A percentile compares a stretch with the other conserved stretches of the same genome.
Evolutionary conservation across 2,329 filamentous ascomycete species (phyloP).

Genomic region (Venturia nashicola): DNA sequence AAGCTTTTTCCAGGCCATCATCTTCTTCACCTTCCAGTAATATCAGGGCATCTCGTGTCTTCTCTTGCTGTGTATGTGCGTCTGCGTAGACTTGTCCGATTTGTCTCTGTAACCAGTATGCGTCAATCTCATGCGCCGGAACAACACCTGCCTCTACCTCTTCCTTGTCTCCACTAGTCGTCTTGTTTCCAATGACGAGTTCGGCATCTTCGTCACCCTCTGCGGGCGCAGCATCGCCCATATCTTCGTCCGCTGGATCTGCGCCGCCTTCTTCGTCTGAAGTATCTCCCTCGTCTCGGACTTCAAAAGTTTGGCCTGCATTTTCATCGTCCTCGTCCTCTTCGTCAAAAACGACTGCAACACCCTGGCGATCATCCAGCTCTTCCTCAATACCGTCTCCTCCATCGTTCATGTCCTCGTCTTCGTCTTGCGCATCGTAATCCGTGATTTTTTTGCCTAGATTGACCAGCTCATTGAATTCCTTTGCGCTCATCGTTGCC

Average conservation of each 20-base stretch:
- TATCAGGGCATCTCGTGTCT: slow-evolving; percentile 71
- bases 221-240: slow-evolving; percentile 30
- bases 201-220: slow-evolving; percentile 50
- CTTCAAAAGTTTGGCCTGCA: slow-evolving; percentile 65
- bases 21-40: slow-evolving; percentile 68
- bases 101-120: slow-evolving; percentile 91
- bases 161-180: slow-evolving; percentile 28
- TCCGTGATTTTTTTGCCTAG: slow-evolving; percentile 98
- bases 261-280: slow-evolving; percentile 64
- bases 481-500: slow-evolving; percentile 67
- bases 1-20: slow-evolving; percentile 68
- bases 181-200: slow-evolving; percentile 68
- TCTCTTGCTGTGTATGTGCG: slow-evolving; percentile 85
- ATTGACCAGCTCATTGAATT: slow-evolving; percentile 95
- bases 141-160: slow-evolving; percentile 38
- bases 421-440: slow-evolving; percentile 92
- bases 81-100: slow-evolving; percentile 82
- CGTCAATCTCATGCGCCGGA: slow-evolving; percentile 81
- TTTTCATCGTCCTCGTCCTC: slow-evolving; percentile 71
- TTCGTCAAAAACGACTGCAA: slow-evolving; percentile 93
- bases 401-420: slow-evolving; percentile 66
- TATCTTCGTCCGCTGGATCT: slow-evolving; percentile 37
- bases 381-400: slow-evolving; percentile 58
- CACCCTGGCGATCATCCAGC: slow-evolving; percentile 87
- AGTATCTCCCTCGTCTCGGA: slow-evolving; percentile 67